Evolutionary conservation across 306 rosid species (phyloP).

Genomic region (Crotalaria pallida): DNA sequence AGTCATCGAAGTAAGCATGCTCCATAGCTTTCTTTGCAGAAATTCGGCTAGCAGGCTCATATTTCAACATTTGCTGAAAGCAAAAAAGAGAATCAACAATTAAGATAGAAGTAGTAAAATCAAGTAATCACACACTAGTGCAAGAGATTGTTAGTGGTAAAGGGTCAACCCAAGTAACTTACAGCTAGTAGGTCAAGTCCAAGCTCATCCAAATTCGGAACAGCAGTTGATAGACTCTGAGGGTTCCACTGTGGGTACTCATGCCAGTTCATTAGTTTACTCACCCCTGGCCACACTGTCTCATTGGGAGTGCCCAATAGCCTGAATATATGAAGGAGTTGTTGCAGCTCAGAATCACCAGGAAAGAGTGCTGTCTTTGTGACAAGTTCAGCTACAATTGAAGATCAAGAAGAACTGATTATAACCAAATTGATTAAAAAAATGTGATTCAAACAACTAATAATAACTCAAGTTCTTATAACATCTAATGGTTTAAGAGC

Average conservation of each 20-base stretch:
- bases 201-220: constrained; percentile 57
- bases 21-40: constrained; percentile 98
- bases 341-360: constrained; percentile 97
- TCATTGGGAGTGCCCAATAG: constrained; percentile 92
- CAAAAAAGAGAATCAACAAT: background rate
- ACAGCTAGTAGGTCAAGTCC: constrained; percentile 70
- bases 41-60: constrained; percentile 63
- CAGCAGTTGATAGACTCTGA: constrained; percentile 54
- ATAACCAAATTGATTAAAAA: too few species aligned
- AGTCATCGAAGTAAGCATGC: constrained; percentile 61
- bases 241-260: constrained; percentile 94
- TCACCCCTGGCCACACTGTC: constrained; percentile 89
- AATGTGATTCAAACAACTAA: background rate
- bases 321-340: constrained; percentile 95
- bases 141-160: background rate
- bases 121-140: background rate
- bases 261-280: constrained; percentile 90
- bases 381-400: constrained; percentile 69
- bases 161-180: background rate
- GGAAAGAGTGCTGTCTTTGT: constrained; percentile 83
- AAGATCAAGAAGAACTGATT: background rate
- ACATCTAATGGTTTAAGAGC: too few species aligned
- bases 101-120: background rate
- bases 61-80: constrained; percentile 78
- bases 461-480: too few species aligned